phyloP scores from a whole-genome alignment of 495 filamentous ascomycete species.

The Talaromyces liani region DNA sequence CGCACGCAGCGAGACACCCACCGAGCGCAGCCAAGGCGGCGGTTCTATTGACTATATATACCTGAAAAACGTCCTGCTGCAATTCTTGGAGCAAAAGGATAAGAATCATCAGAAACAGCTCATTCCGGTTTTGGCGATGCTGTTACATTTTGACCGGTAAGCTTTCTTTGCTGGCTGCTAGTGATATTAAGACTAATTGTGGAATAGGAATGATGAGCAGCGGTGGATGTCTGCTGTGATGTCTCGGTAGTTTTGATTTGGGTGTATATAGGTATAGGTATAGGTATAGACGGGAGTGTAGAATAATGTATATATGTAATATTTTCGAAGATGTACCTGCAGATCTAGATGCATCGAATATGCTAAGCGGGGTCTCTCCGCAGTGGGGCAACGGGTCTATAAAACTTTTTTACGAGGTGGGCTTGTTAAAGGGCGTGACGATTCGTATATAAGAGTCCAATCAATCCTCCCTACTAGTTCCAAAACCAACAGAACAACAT shows the following conservation, averaged over 20 bases:
- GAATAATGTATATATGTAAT: neutral
- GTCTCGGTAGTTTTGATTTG: slow-evolving; percentile 19
- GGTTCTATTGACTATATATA: slow-evolving; percentile 69
- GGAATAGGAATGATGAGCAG: slow-evolving; percentile 67
- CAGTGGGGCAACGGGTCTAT: neutral
- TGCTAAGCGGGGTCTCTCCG: neutral
- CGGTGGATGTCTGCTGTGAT: slow-evolving; percentile 81
- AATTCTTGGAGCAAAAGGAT: slow-evolving; percentile 92
- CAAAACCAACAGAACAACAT: too few relatives aligned
- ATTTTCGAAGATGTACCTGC: neutral
- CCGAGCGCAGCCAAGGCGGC: slow-evolving; percentile 15
- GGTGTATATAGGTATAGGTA: neutral
- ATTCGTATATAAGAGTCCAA: neutral
- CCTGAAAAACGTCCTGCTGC: slow-evolving; percentile 88
- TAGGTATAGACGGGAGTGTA: neutral
- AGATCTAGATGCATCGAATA: too few relatives aligned
- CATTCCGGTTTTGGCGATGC: slow-evolving; percentile 82
- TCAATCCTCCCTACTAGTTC: too few relatives aligned
- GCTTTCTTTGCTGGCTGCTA: slow-evolving; percentile 16
- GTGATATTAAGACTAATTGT: slow-evolving; percentile 7
- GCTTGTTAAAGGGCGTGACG: neutral
- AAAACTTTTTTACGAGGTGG: neutral
- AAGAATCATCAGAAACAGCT: slow-evolving; percentile 85
- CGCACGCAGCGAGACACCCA: slow-evolving; percentile 31
- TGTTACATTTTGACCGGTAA: slow-evolving; percentile 87